A percentile compares a stretch with the other conserved stretches of the same genome.
phyloP scores from a whole-genome alignment of 139 green algal genomes.

The Diplosphaera chodatii region DNA sequence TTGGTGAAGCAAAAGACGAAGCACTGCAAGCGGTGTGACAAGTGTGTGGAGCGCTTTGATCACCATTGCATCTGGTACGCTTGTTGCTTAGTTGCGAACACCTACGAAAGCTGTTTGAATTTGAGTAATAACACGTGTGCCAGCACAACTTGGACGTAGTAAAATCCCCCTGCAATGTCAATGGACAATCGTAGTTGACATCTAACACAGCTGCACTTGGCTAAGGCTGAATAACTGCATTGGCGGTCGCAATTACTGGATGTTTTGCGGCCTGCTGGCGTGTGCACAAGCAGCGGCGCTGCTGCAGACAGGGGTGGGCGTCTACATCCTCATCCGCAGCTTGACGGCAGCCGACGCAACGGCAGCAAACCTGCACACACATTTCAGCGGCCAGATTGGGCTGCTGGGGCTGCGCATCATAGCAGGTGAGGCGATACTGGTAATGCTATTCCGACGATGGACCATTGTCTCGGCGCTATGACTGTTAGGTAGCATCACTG shows the following conservation, averaged over 20 bases:
- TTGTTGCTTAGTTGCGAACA: too few species aligned
- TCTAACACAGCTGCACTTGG: too few species aligned
- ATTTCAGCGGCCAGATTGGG: conserved; percentile 23
- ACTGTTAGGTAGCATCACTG: too few species aligned
- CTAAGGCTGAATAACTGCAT: conserved; percentile 71
- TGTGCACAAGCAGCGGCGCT: conserved; percentile 18
- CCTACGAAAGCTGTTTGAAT: too few species aligned
- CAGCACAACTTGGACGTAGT: too few species aligned
- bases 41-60: conserved; percentile 68
- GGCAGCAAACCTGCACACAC: conserved; percentile 3
- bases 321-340: conserved; percentile 38
- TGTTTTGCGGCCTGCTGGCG: conserved; percentile 55
- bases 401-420: conserved; percentile 24
- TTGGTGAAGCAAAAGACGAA: conserved; percentile 46
- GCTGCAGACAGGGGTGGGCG: conserved; percentile 30
- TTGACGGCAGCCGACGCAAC: conserved; percentile 20
- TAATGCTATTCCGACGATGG: too few species aligned
- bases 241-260: conserved; percentile 57
- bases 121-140: too few species aligned
- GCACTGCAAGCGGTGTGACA: conserved; percentile 68
- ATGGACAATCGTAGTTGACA: too few species aligned
- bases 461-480: too few species aligned
- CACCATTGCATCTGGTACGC: conserved; percentile 64
- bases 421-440: too few species aligned
- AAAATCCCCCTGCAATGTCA: too few species aligned